phyloP scores from a whole-genome alignment of 176 grass and related monocot genomes.

The Tuctoria greenei region DNA sequence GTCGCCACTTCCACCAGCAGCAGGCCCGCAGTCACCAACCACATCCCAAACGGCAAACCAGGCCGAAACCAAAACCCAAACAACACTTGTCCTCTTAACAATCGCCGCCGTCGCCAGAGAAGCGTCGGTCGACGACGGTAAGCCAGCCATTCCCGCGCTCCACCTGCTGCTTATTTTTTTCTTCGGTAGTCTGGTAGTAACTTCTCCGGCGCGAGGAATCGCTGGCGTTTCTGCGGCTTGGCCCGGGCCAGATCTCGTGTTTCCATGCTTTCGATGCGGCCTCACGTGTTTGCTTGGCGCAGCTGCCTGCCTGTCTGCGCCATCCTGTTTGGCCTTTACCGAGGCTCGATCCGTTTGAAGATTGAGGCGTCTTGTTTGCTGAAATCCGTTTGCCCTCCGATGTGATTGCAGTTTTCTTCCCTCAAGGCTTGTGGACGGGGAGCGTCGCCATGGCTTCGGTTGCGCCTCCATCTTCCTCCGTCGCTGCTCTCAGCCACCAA shows the following conservation, averaged over 20 bases:
- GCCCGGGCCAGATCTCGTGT: slow-evolving; percentile 25
- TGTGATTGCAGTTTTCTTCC: slow-evolving; percentile 29
- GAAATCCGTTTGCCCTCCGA: not conserved
- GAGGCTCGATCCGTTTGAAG: not conserved
- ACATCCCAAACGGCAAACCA: slow-evolving; percentile 23
- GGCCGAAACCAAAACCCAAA: slow-evolving; percentile 26
- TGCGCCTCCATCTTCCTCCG: slow-evolving; percentile 41
- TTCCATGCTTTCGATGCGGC: not conserved
- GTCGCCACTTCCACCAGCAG: not conserved
- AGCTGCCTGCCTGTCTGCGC: too few relatives aligned
- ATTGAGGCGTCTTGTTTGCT: not conserved
- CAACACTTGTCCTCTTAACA: not conserved
- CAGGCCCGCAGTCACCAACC: slow-evolving; percentile 34
- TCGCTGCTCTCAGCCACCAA: slow-evolving; percentile 30
- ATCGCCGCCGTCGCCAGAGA: slow-evolving; percentile 27
- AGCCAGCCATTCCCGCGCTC: slow-evolving; percentile 32
- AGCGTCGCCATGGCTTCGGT: slow-evolving; percentile 41
- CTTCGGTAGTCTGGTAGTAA: not conserved
- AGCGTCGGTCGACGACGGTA: slow-evolving; percentile 36
- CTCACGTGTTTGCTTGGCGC: not conserved
- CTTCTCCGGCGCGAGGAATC: not conserved
- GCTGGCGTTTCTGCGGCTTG: not conserved
- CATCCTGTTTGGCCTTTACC: not conserved
- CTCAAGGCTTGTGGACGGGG: not conserved
- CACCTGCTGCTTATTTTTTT: not conserved